Evolutionary conservation across 208 protist species (phyloP).

Genomic region (Acanthamoeba polyphaga): DNA sequence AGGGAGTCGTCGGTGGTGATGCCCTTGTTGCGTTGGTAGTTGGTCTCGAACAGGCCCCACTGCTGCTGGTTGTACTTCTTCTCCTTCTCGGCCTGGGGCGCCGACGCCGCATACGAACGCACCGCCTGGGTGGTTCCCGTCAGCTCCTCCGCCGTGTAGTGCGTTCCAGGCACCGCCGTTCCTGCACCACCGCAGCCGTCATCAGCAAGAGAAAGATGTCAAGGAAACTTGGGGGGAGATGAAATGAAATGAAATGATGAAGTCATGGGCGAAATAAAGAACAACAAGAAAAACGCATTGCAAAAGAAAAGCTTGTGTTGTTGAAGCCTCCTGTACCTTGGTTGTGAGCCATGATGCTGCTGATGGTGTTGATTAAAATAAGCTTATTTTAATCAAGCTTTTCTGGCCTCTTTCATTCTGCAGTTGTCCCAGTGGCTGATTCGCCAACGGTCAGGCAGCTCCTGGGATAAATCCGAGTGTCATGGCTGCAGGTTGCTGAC

Average conservation of each 20-base stretch:
- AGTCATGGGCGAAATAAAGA: neutral
- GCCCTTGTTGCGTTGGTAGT: constrained; percentile 77
- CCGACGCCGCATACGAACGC: constrained; percentile 40
- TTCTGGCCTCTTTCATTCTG: too few species aligned
- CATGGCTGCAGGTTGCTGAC: too few species aligned
- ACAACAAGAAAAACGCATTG: too few species aligned
- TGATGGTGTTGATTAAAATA: too few species aligned
- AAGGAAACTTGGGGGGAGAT: neutral
- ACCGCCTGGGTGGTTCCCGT: constrained; percentile 65
- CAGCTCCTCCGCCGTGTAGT: constrained; percentile 68
- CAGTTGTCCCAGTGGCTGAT: too few species aligned
- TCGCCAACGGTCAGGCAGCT: too few species aligned
- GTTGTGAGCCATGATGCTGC: too few species aligned
- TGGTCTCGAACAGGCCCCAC: constrained; percentile 76
- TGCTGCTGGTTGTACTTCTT: constrained; percentile 76
- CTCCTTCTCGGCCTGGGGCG: constrained; percentile 62
- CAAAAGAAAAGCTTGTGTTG: too few species aligned
- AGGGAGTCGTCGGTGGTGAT: constrained; percentile 73
- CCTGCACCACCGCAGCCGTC: neutral
- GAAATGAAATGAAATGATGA: neutral
- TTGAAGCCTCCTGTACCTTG: neutral
- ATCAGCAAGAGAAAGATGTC: neutral
- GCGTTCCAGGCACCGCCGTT: constrained; percentile 39
- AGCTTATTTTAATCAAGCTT: too few species aligned
- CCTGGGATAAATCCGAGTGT: too few species aligned